Evolutionary conservation across 2,329 filamentous ascomycete species (phyloP).

Genomic region (Lachnellula arida): DNA sequence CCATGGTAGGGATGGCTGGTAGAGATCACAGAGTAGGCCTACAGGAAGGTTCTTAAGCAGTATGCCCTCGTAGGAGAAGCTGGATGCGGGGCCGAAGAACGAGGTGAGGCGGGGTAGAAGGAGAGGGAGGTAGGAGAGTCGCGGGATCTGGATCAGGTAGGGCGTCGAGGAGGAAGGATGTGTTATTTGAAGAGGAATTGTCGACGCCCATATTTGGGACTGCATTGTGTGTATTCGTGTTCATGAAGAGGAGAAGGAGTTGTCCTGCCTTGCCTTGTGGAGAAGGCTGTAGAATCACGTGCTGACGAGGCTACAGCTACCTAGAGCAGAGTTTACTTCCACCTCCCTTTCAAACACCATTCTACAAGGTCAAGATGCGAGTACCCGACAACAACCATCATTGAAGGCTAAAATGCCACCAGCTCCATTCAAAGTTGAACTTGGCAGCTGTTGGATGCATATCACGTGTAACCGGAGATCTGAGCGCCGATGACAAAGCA

Average conservation of each 20-base stretch:
- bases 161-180: conserved; percentile 29
- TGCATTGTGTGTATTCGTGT: conserved; percentile 22
- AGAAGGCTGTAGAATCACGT: conserved; percentile 9
- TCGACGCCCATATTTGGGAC: conserved; percentile 31
- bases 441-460: too few relatives aligned
- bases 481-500: too few relatives aligned
- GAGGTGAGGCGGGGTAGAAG: conserved; percentile 56
- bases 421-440: too few relatives aligned
- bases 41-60: conserved; percentile 67
- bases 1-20: conserved; percentile 53
- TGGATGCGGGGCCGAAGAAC: conserved; percentile 57
- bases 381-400: too few relatives aligned
- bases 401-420: too few relatives aligned
- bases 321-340: too few relatives aligned
- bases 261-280: not conserved
- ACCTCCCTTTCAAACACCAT: too few relatives aligned
- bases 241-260: not conserved
- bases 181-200: conserved; percentile 31
- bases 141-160: conserved; percentile 51
- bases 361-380: too few relatives aligned
- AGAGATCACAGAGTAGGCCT: conserved; percentile 65
- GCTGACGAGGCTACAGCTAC: not conserved
- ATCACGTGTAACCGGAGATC: too few relatives aligned
- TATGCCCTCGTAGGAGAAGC: conserved; percentile 61
- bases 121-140: conserved; percentile 65